Evolutionary conservation across 2,329 filamentous ascomycete species (phyloP).

Genomic region (Fusarium metavorans): DNA sequence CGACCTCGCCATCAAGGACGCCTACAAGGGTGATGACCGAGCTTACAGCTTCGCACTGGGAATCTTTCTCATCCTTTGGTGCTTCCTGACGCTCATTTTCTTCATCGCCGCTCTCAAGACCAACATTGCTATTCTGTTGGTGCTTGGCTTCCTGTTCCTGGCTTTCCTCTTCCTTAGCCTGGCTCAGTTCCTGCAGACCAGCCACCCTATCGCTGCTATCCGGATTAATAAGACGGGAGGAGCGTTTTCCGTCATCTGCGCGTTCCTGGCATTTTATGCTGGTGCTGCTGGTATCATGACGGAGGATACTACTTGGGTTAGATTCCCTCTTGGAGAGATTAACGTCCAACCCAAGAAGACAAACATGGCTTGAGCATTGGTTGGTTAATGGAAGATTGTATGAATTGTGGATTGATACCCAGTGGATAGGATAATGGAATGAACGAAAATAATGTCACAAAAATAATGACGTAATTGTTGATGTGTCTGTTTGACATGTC

Average conservation of each 20-base stretch:
- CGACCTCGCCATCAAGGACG: constrained; percentile 62
- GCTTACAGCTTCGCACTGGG: constrained; percentile 64
- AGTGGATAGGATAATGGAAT: neutral
- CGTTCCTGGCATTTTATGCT: constrained; percentile 54
- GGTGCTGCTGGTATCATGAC: constrained; percentile 56
- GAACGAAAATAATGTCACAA: neutral
- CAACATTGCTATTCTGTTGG: constrained; percentile 67
- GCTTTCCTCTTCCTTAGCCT: constrained; percentile 71
- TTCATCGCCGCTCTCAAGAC: constrained; percentile 68
- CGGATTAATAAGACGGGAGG: constrained; percentile 58
- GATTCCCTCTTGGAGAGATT: constrained; percentile 55
- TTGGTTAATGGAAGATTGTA: neutral
- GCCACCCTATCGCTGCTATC: constrained; percentile 54
- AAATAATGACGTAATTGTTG: neutral
- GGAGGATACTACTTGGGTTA: constrained; percentile 55
- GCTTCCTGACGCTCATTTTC: constrained; percentile 68
- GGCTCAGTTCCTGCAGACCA: constrained; percentile 62
- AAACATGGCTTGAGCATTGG: constrained; percentile 35
- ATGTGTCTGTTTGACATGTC: neutral
- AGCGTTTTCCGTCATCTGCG: constrained; percentile 52
- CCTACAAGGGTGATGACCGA: constrained; percentile 54
- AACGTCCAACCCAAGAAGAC: constrained; percentile 33
- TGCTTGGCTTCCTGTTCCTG: constrained; percentile 69
- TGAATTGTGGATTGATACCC: neutral
- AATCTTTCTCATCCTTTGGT: constrained; percentile 70